Evolutionary conservation across 441 rosid species (phyloP).

Genomic region (Syzygium syzygioides): DNA sequence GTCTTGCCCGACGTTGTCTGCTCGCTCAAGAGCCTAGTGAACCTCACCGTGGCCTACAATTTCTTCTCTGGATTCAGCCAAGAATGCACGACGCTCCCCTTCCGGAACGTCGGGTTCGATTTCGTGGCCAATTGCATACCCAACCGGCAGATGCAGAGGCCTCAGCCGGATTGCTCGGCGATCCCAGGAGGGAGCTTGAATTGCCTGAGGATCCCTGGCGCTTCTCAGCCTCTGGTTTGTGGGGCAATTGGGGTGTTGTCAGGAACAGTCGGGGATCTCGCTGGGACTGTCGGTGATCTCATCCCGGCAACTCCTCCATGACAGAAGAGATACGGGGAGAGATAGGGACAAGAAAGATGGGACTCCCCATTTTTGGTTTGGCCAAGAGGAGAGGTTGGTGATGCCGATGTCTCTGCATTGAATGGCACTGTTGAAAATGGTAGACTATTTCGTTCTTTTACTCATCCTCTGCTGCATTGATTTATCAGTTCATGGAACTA

Average conservation of each 20-base stretch:
- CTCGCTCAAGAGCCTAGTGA: slow-evolving; percentile 44
- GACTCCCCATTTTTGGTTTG: not conserved
- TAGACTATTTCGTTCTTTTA: not conserved
- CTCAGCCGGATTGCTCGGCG: slow-evolving; percentile 57
- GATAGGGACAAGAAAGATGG: not conserved
- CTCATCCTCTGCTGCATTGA: not conserved
- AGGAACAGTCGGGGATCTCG: not conserved
- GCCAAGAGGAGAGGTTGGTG: not conserved
- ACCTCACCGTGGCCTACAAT: slow-evolving; percentile 70
- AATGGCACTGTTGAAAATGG: not conserved
- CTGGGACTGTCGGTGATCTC: not conserved
- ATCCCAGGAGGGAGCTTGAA: slow-evolving; percentile 55
- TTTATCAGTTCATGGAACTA: not conserved
- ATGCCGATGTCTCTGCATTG: not conserved
- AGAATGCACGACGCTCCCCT: slow-evolving; percentile 46
- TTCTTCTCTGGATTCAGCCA: slow-evolving; percentile 89
- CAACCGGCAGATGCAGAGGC: slow-evolving; percentile 60
- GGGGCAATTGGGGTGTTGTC: slow-evolving; percentile 21
- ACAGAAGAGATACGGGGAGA: not conserved
- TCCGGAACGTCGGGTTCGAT: slow-evolving; percentile 56
- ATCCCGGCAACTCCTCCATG: slow-evolving; percentile 35
- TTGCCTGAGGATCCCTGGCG: slow-evolving; percentile 64
- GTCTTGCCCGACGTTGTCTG: slow-evolving; percentile 60
- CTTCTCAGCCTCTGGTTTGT: slow-evolving; percentile 47
- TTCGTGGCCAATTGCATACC: slow-evolving; percentile 77